Percentiles rank a stretch among this genome's conserved stretches.
phyloP scores from a whole-genome alignment of 73 alveolate species.

The Paramecium bursaria region DNA sequence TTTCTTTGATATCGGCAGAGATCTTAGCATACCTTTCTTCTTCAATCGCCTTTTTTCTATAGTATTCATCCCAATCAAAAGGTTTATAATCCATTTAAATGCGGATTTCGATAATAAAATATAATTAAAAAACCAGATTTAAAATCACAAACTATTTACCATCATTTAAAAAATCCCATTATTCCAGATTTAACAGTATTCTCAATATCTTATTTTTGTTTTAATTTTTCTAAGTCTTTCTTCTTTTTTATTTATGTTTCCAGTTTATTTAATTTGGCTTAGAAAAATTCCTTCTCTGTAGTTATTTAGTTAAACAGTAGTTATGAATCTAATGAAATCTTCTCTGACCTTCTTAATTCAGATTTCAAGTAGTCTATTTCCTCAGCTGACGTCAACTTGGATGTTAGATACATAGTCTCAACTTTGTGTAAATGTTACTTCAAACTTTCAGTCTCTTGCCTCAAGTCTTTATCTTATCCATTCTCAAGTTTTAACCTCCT shows the following conservation, averaged over 20 bases:
- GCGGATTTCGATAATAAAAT: no score
- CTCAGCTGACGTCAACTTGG: constrained; percentile 30
- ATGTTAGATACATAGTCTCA: constrained; percentile 29
- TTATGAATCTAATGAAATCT: not conserved
- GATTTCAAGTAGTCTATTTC: constrained; percentile 33
- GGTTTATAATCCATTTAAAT: not conserved
- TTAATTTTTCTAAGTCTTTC: not conserved
- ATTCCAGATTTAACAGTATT: not conserved
- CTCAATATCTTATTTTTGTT: constrained; percentile 11
- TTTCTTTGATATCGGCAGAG: not conserved
- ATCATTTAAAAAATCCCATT: not conserved
- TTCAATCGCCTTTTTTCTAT: not conserved
- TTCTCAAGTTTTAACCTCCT: constrained; percentile 1
- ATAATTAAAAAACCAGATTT: no score
- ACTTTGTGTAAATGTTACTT: constrained; percentile 1
- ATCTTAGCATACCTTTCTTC: constrained; percentile 14
- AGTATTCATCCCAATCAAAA: not conserved
- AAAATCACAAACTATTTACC: no score
- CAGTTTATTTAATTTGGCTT: constrained; percentile 18
- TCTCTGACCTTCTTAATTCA: constrained; percentile 35
- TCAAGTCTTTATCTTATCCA: constrained; percentile 1
- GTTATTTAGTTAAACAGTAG: constrained; percentile 13
- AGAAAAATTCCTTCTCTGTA: constrained; percentile 46
- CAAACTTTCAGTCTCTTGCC: constrained; percentile 13
- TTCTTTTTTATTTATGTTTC: constrained; percentile 28